Evolutionary conservation across 2,329 filamentous ascomycete species (phyloP), one percentile per base, ranked within the genome.

Genomic region (Plenodomus tracheiphilus): DNA sequence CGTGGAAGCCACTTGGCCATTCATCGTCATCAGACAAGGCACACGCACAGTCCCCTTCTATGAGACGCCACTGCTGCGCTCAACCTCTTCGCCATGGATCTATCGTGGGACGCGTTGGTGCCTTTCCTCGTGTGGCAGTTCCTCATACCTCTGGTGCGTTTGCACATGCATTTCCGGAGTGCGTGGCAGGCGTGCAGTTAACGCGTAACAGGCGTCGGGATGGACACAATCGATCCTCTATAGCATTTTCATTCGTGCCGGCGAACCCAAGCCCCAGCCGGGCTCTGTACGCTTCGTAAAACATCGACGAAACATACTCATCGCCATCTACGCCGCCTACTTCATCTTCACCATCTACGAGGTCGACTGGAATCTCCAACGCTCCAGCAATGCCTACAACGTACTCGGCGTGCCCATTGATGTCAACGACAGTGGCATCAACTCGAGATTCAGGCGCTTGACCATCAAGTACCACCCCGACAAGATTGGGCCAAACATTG

Each of bases 321-420:
- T 93, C 67, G 78, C 87, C 60, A 89, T 97, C 64, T 87, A 97
- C 42, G 79, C 87, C 41, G 76, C 83, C 52, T 99, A 97, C 76
- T 88, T 97, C 32, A 75, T 87, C 57, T 97, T 96, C 79, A 96
- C 91, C 39, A 85, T 97, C 64, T 94, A 92, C 76, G 93, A 97
- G 75, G 88, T 91, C 64, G 89, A 96, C 79, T 85, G 89, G 76
- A 85, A 90, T 55, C 80, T 96, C 21, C 87, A 84, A 54, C 77
- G 81, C 38, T 77, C 80, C 1, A 85, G 87, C 16, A 86, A 90
- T 71, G 96, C 88, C 76, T 97, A 97, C 76, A 78, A 83, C 39
- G 82, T 87, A 55, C 82, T 99, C 0, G 85, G 85, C 30, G 82
- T 97, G 0, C 78, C 86, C 11, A 79, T 86, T 32, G 72, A 81